Evolutionary conservation across 2,329 filamentous ascomycete genomes (phyloP).

Genomic region (Aspergillus tamarii): DNA sequence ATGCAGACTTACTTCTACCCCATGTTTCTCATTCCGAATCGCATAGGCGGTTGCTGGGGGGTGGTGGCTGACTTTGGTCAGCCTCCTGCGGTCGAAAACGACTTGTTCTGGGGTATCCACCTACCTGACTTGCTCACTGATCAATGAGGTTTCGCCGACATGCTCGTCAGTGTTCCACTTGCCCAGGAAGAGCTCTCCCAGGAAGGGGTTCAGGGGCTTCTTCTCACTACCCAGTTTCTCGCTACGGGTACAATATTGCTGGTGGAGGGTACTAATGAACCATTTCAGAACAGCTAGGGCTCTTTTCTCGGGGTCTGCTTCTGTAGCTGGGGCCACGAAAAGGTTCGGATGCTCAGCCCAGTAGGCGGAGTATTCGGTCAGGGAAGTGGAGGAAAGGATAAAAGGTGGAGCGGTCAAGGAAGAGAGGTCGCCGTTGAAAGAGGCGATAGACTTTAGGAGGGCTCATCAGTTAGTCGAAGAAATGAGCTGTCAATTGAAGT

Average conservation of each 20-base stretch:
- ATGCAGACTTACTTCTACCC: constrained; percentile 59
- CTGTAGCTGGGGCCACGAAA: constrained; percentile 79
- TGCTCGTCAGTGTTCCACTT: constrained; percentile 76
- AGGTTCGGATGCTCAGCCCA: constrained; percentile 79
- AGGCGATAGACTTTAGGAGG: constrained; percentile 66
- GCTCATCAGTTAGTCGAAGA: background rate
- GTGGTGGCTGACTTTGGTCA: constrained; percentile 66
- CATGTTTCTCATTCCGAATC: constrained; percentile 83
- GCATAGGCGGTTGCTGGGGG: constrained; percentile 93
- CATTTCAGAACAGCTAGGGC: constrained; percentile 89
- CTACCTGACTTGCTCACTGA: constrained; percentile 88
- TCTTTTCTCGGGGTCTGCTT: constrained; percentile 78
- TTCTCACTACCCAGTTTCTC: constrained; percentile 89
- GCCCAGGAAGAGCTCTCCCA: constrained; percentile 91
- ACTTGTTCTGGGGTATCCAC: background rate
- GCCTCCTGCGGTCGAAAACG: constrained; percentile 3
- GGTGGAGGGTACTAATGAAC: constrained; percentile 92
- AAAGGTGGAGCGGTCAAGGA: constrained; percentile 81
- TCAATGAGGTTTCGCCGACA: constrained; percentile 76
- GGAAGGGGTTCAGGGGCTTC: constrained; percentile 95
- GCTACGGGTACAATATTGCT: constrained; percentile 75
- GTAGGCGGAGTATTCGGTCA: constrained; percentile 80
- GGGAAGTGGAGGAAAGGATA: constrained; percentile 75
- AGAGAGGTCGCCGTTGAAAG: constrained; percentile 80
- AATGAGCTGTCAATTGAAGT: background rate